phyloP scores from a whole-genome alignment of 2,329 filamentous ascomycete genomes.

The Botrytis paeoniae region DNA sequence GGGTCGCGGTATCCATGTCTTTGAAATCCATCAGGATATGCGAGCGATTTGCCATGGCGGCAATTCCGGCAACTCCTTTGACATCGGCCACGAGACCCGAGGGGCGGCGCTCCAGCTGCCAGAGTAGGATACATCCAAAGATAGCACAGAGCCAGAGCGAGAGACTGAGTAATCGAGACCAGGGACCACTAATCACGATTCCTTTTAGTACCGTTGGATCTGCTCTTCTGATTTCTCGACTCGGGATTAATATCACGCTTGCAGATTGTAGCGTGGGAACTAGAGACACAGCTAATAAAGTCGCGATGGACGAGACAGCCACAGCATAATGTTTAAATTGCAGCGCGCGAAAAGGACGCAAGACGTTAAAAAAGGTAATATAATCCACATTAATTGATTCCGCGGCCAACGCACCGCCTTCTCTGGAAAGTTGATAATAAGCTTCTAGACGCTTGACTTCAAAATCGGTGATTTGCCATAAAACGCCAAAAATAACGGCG shows the following conservation, averaged over 20 bases:
- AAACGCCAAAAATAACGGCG: slow-evolving; percentile 59
- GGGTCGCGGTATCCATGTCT: slow-evolving; percentile 64
- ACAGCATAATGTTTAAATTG: slow-evolving; percentile 66
- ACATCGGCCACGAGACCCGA: slow-evolving; percentile 67
- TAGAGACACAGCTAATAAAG: slow-evolving; percentile 63
- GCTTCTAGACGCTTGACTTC: slow-evolving; percentile 66
- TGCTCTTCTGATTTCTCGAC: slow-evolving; percentile 44
- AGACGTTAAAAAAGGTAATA: slow-evolving; percentile 63
- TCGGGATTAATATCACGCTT: slow-evolving; percentile 55
- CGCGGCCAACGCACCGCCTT: slow-evolving; percentile 57
- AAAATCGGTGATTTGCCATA: slow-evolving; percentile 65
- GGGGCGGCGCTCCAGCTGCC: slow-evolving; percentile 58
- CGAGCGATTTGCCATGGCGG: slow-evolving; percentile 70
- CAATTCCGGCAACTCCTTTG: slow-evolving; percentile 69
- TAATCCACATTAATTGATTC: slow-evolving; percentile 66
- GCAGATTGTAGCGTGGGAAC: slow-evolving; percentile 68
- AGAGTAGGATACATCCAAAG: slow-evolving; percentile 56
- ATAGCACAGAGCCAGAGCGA: slow-evolving; percentile 56
- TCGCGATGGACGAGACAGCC: slow-evolving; percentile 61
- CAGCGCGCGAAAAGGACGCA: slow-evolving; percentile 62
- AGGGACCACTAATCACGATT: slow-evolving; percentile 54
- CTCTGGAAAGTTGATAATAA: slow-evolving; percentile 62
- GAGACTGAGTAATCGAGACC: slow-evolving; percentile 59
- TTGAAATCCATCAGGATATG: slow-evolving; percentile 74
- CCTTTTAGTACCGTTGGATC: slow-evolving; percentile 48